Base-by-base conservation (phyloP, 73 alveolate genomes). In the Tetrahymena malaccensis region DNA sequence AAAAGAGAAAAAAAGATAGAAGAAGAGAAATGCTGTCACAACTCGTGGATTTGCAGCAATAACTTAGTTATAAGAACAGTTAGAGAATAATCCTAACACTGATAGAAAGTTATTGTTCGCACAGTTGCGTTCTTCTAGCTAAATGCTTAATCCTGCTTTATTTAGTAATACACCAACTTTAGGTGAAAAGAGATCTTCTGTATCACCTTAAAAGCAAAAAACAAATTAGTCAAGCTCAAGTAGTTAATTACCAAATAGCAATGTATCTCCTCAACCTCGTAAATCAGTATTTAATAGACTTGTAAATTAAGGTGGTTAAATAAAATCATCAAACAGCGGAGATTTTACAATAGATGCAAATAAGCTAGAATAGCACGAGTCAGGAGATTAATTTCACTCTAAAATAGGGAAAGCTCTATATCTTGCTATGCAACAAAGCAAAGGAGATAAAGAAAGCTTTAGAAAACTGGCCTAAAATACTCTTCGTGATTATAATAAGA, bases 1-100 rank as follows among this genome's bases (percentile, higher is more conserved):
- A 25, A 95, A 93, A 89, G 97, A 95, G 35, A 93, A 95, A 55
- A 94, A 95, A 55, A 94, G 93, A 56, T 85, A 93, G 55, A 95
- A 95, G 89, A 70, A 70, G 12, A 70, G 89, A 70, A 12, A 70
- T 70, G 89, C 89, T 70, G 37, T 70, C 34, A 70, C 89, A 70
- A 27, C 89, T n/a, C 89, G 89, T 70, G 37, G 37, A 25, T 27
- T 31, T 22, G 22, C 89, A n/a, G 89, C 89, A 2, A 70, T 70
- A 19, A 40, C 89, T 70, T 70, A 70, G 19, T 70, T 70, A 33
- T 12, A 70, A 70, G 83, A 50, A 50, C 7, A 50, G 13, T 21
- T 50, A 50, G 83, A 50, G 16, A 50, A 50, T 21, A 50, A 50
- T 21, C 83, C 83, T 10, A 50, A 50, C 27, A 15, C 27, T 11